Conservation (phyloP, 257 asterid genomes). For the Thymus mandschuricus region DNA sequence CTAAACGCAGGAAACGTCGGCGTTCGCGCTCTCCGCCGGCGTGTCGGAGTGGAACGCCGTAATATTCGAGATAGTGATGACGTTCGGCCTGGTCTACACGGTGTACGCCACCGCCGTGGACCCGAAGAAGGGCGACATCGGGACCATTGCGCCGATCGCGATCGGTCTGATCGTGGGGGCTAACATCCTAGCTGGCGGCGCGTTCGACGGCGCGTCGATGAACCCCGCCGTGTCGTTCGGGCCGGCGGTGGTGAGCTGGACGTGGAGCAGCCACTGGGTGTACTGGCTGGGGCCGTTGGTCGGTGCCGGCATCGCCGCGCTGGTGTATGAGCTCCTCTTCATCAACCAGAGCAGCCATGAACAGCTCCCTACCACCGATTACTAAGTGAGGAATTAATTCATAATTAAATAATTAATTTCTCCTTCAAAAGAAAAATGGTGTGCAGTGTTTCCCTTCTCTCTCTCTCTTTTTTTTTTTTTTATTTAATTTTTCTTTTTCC, state of each 20-base stretch:
- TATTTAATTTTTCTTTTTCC: not conserved
- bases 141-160: slow-evolving; percentile 80
- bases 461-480: too few relatives aligned
- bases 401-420: not conserved
- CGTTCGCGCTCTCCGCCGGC: slow-evolving; percentile 70
- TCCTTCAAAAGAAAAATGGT: not conserved
- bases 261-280: slow-evolving; percentile 83
- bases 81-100: slow-evolving; percentile 82
- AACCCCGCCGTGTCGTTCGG: slow-evolving; percentile 92
- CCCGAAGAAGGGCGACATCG: slow-evolving; percentile 78
- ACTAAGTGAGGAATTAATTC: slow-evolving; percentile 26
- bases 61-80: slow-evolving; percentile 82
- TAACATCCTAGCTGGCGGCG: slow-evolving; percentile 86
- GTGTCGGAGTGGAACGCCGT: slow-evolving; percentile 65
- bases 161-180: slow-evolving; percentile 91
- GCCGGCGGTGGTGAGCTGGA: slow-evolving; percentile 86
- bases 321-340: slow-evolving; percentile 63
- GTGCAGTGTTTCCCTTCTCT: slow-evolving; percentile 24
- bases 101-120: slow-evolving; percentile 86
- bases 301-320: slow-evolving; percentile 70
- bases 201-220: slow-evolving; percentile 85
- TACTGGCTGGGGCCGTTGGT: slow-evolving; percentile 83
- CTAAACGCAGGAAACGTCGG: slow-evolving; percentile 65
- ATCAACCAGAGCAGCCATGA: slow-evolving; percentile 57
- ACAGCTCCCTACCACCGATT: slow-evolving; percentile 60